phyloP scores from a whole-genome alignment of 441 rosid genomes.

The Mallotus japonicus region DNA sequence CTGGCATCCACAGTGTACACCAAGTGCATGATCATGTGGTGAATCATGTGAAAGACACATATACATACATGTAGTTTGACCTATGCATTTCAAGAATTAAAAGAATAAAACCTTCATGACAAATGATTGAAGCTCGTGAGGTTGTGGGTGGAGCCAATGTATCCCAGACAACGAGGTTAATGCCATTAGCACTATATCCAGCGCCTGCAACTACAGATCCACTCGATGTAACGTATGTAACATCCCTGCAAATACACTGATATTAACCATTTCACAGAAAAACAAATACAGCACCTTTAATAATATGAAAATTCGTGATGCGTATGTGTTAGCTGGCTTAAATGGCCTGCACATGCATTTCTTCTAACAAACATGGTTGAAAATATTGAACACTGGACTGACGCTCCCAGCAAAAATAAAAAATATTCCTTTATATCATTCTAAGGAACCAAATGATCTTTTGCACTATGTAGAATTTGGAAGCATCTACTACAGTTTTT shows the following conservation, averaged over 20 bases:
- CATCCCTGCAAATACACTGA: constrained; percentile 63
- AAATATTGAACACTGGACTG: background rate
- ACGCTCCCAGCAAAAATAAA: too few species aligned
- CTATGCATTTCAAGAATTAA: background rate
- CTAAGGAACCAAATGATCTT: background rate
- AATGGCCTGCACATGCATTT: background rate
- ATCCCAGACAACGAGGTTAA: constrained; percentile 94
- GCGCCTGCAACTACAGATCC: constrained; percentile 92
- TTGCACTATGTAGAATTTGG: background rate
- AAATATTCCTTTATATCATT: background rate
- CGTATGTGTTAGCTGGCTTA: background rate
- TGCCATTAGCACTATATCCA: constrained; percentile 79
- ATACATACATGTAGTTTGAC: background rate
- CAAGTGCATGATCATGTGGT: background rate
- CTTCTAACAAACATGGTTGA: background rate
- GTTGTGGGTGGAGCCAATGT: constrained; percentile 92
- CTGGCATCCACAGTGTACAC: background rate
- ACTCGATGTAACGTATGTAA: constrained; percentile 77
- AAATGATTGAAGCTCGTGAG: constrained; percentile 75
- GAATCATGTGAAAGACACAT: background rate
- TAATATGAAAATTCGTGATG: background rate
- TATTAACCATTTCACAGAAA: constrained; percentile 11
- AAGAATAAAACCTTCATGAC: constrained; percentile 77
- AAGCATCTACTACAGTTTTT: constrained; percentile 2
- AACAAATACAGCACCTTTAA: background rate